phyloP scores from a whole-genome alignment of 2,329 filamentous ascomycete genomes.

The Magnaporthiopsis incrustans region DNA sequence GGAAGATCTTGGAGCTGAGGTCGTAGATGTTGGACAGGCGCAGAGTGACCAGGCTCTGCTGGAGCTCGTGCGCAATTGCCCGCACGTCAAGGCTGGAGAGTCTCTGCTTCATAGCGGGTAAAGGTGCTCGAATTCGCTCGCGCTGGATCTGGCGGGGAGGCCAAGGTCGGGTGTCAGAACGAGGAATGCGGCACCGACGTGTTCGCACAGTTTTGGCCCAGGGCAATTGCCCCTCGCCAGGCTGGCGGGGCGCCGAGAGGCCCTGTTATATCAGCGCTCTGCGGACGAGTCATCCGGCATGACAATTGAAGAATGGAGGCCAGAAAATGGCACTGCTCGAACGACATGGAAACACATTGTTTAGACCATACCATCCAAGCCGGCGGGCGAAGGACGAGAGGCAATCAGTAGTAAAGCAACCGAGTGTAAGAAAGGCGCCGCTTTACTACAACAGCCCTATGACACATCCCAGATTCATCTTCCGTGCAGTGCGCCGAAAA shows the following conservation, averaged over 20 bases:
- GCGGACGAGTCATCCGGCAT: not conserved
- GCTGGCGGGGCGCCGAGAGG: no score
- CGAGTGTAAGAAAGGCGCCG: no score
- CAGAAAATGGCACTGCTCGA: not conserved
- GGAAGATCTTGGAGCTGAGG: constrained; percentile 87
- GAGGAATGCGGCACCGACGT: not conserved
- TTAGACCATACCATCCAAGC: no score
- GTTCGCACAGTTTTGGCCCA: not conserved
- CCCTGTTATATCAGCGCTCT: not conserved
- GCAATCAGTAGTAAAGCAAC: no score
- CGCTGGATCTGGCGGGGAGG: not conserved
- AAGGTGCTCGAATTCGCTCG: not conserved
- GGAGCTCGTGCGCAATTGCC: constrained; percentile 93
- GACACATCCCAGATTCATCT: no score
- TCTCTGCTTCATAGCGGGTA: constrained; percentile 44
- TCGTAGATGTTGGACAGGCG: constrained; percentile 94
- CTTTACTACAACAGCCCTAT: no score
- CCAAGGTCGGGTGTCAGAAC: no score
- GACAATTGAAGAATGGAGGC: not conserved
- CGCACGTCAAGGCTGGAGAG: constrained; percentile 54
- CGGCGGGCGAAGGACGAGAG: no score
- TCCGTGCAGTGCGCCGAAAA: no score
- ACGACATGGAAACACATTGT: not conserved
- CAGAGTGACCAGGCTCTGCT: constrained; percentile 63
- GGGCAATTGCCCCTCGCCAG: not conserved